Base-by-base conservation (phyloP, 2,329 filamentous ascomycete species). In the Colletotrichum falcatum region DNA sequence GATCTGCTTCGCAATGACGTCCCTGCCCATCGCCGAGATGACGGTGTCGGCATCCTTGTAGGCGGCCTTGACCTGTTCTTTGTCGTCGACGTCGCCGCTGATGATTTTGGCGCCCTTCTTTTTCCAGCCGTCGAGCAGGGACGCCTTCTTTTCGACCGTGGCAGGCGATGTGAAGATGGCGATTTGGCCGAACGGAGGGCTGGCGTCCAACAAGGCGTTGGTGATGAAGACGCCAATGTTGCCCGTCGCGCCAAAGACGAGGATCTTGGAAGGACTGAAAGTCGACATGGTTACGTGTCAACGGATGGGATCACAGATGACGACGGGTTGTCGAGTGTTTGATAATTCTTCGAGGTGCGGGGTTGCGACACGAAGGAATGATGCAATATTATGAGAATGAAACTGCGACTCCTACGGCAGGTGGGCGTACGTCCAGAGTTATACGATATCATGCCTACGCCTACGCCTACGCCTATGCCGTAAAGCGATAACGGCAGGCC, bases 11-110 rank as follows among this genome's bases (percentile, higher is more conserved):
- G 85, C 83, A 20, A 94, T 86, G 0, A 86, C 88, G n/a, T 83
- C 84, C 61, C 91, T 85, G 3, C 91, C 91, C 1, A 93, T 83
- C 2, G 88, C 88, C 26, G 87, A 91, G 59, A 93, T 81, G 51
- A 93, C 83, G 0, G 90, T 92, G 77, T 93, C 89, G 74, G 90
- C 86, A n/a, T 84, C 83, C 74, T 83, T 74, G 76, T 87, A 91
- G 9, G 89, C 88, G 26, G 83, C 81, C 23, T 80, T 78, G 2
- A 92, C 81, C 63, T 89, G 87, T 18, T 71, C 54, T 2, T 75
- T 61, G 6, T 73, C 74, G 7, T 81, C 85, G 55, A 91, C 56
- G 8, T 79, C 76, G 14, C 79, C 79, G 0, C 68, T 75, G 48
- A 80, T 66, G 14, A 80, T 48, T 5, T 73, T 74, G 35, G 73